Evolutionary conservation across 805 yeast species (phyloP).

Genomic region (Pichia phayaonensis): DNA sequence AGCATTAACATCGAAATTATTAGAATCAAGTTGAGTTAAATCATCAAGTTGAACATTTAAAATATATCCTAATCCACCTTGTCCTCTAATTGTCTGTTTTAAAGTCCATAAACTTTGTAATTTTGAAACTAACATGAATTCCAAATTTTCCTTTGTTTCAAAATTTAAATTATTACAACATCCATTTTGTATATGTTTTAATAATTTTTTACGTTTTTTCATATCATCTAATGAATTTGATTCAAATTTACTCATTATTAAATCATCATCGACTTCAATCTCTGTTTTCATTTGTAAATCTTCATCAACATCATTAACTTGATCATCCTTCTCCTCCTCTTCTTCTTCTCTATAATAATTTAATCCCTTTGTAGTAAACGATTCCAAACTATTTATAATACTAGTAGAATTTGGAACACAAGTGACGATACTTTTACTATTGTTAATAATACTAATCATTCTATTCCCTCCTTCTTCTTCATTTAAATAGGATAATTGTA

Average conservation of each 20-base stretch:
- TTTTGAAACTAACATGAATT: slow-evolving; percentile 45
- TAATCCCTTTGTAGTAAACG: slow-evolving; percentile 2
- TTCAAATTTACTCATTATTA: slow-evolving; percentile 20
- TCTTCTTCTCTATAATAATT: slow-evolving; percentile 5
- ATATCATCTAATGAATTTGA: slow-evolving; percentile 14
- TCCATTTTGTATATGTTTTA: slow-evolving; percentile 29
- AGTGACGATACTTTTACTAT: slow-evolving; percentile 31
- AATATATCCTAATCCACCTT: slow-evolving; percentile 62
- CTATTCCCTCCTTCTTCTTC: slow-evolving; percentile 23
- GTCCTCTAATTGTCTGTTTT: slow-evolving; percentile 65
- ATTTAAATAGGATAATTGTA: slow-evolving; percentile 42
- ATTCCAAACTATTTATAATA: slow-evolving; percentile 10
- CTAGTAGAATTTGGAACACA: slow-evolving; percentile 20
- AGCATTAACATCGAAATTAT: slow-evolving; percentile 3
- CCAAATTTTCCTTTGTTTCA: slow-evolving; percentile 42
- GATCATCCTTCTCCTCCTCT: neutral
- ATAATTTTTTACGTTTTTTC: slow-evolving; percentile 19
- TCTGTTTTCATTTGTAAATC: slow-evolving; percentile 11
- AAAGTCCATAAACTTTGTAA: slow-evolving; percentile 63
- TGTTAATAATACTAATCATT: slow-evolving; percentile 42
- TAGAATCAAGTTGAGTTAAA: neutral
- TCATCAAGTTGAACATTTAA: slow-evolving; percentile 30
- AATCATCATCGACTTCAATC: slow-evolving; percentile 11
- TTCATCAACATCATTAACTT: slow-evolving; percentile 1
- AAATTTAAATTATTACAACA: slow-evolving; percentile 41